phyloP scores from a whole-genome alignment of 169 alveolate genomes.

The Plasmodium knowlesi region DNA sequence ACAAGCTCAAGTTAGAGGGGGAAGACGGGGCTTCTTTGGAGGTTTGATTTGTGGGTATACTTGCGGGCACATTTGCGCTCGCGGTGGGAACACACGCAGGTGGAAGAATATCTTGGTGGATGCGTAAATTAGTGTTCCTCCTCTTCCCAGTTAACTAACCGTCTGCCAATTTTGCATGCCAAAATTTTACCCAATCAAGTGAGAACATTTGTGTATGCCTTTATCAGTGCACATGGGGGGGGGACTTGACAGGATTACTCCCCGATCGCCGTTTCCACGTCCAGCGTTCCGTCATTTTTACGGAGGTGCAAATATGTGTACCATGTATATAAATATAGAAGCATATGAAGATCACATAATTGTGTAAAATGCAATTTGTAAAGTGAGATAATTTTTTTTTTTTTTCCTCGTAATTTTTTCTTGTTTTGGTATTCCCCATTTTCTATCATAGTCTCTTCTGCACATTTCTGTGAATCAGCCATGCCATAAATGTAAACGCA shows the following conservation, averaged over 20 bases:
- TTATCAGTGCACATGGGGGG: not conserved
- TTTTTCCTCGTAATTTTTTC: not conserved
- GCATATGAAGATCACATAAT: not conserved
- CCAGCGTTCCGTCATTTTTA: not conserved
- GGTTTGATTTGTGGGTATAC: not conserved
- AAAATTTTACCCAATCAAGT: not conserved
- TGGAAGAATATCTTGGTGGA: not conserved
- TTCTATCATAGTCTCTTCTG: not conserved
- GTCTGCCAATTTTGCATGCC: not conserved
- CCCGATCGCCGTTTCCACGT: not conserved
- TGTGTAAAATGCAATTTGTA: not conserved
- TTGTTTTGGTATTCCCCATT: not conserved
- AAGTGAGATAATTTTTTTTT: not conserved
- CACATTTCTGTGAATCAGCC: not conserved
- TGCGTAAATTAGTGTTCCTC: not conserved
- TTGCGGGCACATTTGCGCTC: not conserved
- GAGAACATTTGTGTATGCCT: not conserved
- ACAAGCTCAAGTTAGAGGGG: slow-evolving; percentile 23
- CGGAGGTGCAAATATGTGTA: not conserved
- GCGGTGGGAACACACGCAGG: no score
- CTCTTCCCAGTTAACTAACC: not conserved
- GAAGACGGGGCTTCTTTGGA: not conserved
- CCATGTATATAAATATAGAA: not conserved
- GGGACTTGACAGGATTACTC: not conserved
- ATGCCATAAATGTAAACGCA: not conserved